Evolutionary conservation across 2,329 filamentous ascomycete species (phyloP).

Genomic region (Aspergillus fischeri): DNA sequence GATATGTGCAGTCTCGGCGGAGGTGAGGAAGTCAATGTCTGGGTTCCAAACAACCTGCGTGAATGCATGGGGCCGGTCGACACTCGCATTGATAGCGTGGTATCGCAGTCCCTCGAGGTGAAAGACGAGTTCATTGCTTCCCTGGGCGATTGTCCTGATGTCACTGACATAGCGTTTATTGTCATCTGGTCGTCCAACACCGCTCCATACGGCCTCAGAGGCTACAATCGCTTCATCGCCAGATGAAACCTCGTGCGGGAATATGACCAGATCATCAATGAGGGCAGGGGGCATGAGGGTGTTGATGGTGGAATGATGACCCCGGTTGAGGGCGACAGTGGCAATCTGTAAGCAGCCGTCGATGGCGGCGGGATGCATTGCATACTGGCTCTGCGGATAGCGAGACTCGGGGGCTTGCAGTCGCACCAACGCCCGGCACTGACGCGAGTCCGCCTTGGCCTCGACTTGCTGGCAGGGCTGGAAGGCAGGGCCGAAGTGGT

Average conservation of each 20-base stretch:
- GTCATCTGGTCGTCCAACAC: background rate
- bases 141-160: background rate
- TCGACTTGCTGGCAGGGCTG: slow-evolving; percentile 6
- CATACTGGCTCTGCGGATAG: background rate
- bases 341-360: slow-evolving; percentile 2
- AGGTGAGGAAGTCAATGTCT: slow-evolving; percentile 1
- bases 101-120: slow-evolving; percentile 1
- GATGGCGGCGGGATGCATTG: slow-evolving; percentile 1
- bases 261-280: slow-evolving; percentile 7
- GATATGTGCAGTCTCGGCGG: background rate
- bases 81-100: background rate
- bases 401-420: slow-evolving; percentile 1
- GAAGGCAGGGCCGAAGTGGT: slow-evolving; percentile 6
- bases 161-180: slow-evolving; percentile 2
- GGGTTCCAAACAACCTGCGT: slow-evolving; percentile 3
- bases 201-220: background rate
- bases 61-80: slow-evolving; percentile 1
- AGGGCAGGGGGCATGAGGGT: slow-evolving; percentile 1
- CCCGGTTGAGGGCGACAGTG: background rate
- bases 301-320: slow-evolving; percentile 1
- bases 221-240: background rate
- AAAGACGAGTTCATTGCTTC: slow-evolving; percentile 1
- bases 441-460: background rate
- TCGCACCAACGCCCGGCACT: background rate
- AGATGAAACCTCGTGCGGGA: slow-evolving; percentile 2